Evolutionary conservation across 2,329 filamentous ascomycete genomes (phyloP).

Genomic region (Arthrinium phaeospermum): DNA sequence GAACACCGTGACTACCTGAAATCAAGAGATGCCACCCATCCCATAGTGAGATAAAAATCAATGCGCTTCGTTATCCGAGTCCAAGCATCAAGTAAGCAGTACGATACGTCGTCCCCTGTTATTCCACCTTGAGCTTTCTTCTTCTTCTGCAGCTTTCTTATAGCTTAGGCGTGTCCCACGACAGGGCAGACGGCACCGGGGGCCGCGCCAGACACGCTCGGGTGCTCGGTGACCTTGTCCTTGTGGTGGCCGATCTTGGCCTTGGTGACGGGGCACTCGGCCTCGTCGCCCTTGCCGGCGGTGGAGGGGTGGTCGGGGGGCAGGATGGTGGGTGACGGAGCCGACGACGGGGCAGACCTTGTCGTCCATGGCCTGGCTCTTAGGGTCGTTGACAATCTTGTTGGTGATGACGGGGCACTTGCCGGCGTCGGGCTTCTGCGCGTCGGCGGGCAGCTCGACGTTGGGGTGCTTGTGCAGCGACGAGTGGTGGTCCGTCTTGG

Average conservation of each 20-base stretch:
- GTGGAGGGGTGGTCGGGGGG: constrained; percentile 46
- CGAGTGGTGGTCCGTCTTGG: constrained; percentile 48
- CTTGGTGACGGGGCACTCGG: constrained; percentile 49
- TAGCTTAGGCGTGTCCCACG: constrained; percentile 33
- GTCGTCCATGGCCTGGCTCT: constrained; percentile 49
- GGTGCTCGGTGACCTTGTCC: constrained; percentile 45
- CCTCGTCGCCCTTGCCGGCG: constrained; percentile 35
- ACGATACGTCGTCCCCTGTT: neutral
- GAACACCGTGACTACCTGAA: constrained; percentile 6
- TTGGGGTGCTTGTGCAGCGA: constrained; percentile 47
- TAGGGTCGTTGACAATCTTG: constrained; percentile 42
- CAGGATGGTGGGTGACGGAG: constrained; percentile 47
- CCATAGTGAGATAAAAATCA: neutral
- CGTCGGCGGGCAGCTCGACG: constrained; percentile 36
- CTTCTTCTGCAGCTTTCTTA: neutral
- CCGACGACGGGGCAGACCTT: constrained; percentile 49
- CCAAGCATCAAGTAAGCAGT: constrained; percentile 9
- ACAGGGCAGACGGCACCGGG: constrained; percentile 46
- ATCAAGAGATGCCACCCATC: neutral
- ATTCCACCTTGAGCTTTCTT: neutral
- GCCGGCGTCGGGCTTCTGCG: constrained; percentile 40
- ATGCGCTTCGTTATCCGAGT: constrained; percentile 3
- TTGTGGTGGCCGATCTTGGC: constrained; percentile 49
- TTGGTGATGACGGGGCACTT: constrained; percentile 44
- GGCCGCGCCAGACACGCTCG: constrained; percentile 36